These are phyloP conservation scores for Hondaea fermentalgiana DNA, from an alignment of 108 stramenopile genomes.

Conservation along the genomic window DNA sequence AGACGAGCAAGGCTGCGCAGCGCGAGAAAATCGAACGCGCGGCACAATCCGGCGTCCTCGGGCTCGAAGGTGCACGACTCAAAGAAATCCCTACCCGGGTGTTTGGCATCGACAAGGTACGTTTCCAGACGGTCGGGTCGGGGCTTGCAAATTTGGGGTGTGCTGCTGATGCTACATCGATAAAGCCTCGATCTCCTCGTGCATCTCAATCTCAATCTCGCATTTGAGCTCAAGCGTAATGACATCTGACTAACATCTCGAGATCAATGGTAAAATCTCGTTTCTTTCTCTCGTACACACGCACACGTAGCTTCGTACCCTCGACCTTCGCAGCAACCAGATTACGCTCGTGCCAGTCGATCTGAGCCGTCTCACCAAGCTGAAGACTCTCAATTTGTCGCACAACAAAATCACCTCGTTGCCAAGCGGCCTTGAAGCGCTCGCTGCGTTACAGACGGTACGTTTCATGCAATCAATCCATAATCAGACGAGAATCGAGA, in stretches of 20 bases:
- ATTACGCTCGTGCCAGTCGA: not conserved
- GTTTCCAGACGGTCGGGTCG: not conserved
- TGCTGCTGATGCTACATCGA: no score
- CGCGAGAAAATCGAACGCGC: not conserved
- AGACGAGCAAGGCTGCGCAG: not conserved
- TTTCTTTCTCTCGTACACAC: not conserved
- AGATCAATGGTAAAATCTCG: not conserved
- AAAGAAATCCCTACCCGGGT: not conserved
- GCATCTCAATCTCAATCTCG: not conserved
- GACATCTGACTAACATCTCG: not conserved
- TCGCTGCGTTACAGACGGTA: not conserved
- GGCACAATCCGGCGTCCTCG: not conserved
- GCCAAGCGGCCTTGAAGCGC: not conserved
- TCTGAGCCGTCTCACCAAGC: not conserved
- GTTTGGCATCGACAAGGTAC: not conserved
- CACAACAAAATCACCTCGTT: not conserved
- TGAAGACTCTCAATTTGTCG: not conserved
- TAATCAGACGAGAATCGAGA: not conserved
- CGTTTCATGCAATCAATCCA: not conserved
- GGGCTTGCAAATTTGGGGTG: not conserved
- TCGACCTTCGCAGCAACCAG: not conserved
- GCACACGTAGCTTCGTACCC: not conserved
- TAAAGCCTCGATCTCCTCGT: no score
- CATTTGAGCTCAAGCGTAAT: not conserved
- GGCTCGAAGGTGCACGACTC: not conserved